Conservation (phyloP, 768 basidiomycete genomes). For the Boletus fagicola region DNA sequence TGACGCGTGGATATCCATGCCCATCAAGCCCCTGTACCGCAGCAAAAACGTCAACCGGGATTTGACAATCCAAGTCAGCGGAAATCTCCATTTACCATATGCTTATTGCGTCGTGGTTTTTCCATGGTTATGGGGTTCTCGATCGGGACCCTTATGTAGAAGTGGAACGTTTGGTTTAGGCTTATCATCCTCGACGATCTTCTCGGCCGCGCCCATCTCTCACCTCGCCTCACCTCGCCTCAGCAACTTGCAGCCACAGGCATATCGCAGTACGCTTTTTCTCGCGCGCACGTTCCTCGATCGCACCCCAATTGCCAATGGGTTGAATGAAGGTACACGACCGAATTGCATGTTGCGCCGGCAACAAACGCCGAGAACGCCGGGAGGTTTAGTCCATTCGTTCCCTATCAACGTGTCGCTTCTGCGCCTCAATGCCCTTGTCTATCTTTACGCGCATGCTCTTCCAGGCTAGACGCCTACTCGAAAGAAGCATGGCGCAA, state of each 20-base stretch:
- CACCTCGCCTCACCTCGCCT: background rate
- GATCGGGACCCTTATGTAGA: background rate
- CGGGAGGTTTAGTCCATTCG: background rate
- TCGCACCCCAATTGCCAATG: constrained; percentile 6
- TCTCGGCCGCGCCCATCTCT: background rate
- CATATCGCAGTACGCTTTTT: background rate
- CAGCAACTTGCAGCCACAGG: constrained; percentile 1
- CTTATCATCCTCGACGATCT: constrained; percentile 10
- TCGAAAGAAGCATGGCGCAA: constrained; percentile 1
- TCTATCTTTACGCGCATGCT: constrained; percentile 1
- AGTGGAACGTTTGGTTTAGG: background rate
- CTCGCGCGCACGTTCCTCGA: background rate
- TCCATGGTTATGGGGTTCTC: background rate
- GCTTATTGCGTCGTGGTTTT: background rate
- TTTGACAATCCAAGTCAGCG: constrained; percentile 1
- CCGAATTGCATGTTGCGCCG: background rate
- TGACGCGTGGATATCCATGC: background rate
- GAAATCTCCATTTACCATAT: constrained; percentile 1
- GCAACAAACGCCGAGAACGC: background rate
- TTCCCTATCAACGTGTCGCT: constrained; percentile 1
- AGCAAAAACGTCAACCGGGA: background rate
- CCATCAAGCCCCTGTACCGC: background rate
- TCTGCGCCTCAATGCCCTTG: constrained; percentile 10
- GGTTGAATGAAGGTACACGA: background rate
- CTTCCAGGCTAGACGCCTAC: background rate